These are phyloP conservation scores for Syncephalastrum sp. DNA, from an alignment of 371 early-diverging fungal genomes.

Conservation along the genomic window DNA sequence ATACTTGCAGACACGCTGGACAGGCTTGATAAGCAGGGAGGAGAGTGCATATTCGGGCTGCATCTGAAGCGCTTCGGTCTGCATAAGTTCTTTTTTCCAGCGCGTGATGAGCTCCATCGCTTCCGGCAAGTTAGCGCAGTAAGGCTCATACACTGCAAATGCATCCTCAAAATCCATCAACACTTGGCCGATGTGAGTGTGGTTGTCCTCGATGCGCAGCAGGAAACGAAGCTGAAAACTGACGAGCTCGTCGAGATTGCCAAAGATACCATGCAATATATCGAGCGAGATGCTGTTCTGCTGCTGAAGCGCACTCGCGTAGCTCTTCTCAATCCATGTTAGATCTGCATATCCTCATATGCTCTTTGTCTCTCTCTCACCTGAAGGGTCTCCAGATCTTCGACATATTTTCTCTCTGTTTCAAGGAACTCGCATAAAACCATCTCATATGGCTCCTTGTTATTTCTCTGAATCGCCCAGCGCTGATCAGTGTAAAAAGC, in stretches of 20 bases:
- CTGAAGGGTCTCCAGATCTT: constrained; percentile 75
- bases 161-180: constrained; percentile 81
- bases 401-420: constrained; percentile 32
- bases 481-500: too few relatives aligned
- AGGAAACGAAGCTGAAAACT: constrained; percentile 95
- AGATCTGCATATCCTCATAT: background rate
- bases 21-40: constrained; percentile 92
- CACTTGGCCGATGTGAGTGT: constrained; percentile 74
- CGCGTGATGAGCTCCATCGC: constrained; percentile 62
- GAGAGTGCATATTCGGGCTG: constrained; percentile 79
- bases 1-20: constrained; percentile 96
- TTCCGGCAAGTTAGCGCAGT: constrained; percentile 86
- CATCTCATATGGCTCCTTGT: constrained; percentile 76
- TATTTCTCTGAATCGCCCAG: too few relatives aligned
- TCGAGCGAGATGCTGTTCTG: constrained; percentile 66
- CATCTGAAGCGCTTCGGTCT: constrained; percentile 67
- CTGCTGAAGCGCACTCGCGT: constrained; percentile 40
- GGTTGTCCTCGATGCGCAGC: constrained; percentile 77
- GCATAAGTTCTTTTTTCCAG: constrained; percentile 46
- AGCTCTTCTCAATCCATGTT: constrained; percentile 16
- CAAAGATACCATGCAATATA: constrained; percentile 79
- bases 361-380: constrained; percentile 16
- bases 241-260: constrained; percentile 87
- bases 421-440: constrained; percentile 59
- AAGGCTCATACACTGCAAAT: constrained; percentile 92